Evolutionary conservation across 2,329 filamentous ascomycete species (phyloP), one percentile per base, ranked within the genome.

Genomic region (Cephalotrichum gorgonifer): DNA sequence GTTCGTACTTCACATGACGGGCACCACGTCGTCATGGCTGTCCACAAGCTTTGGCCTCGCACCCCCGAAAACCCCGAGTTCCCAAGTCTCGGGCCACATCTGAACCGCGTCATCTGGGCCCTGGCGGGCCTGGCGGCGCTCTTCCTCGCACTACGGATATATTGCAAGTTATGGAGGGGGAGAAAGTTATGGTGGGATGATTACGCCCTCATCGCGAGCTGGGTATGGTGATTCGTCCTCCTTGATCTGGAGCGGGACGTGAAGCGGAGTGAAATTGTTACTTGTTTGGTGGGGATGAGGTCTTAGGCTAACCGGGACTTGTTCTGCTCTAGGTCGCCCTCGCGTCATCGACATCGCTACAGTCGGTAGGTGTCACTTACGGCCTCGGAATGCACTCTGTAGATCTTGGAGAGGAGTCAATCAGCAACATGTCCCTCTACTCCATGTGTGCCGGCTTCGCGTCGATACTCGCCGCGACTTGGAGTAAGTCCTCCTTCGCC

Each of bases 401-500:
- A 33, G 39, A 50, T 11, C 9, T 42, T 8, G 4, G 5, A 17
- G 9, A 9, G 12, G 6, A 22, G 6, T 9, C 20, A 5, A 8
- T 42, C 20, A 22, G 5, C 39, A 4, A 17, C 3, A 14, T 26
- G 9, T 3, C 6, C 25, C 26, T 35, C 28, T 50, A 23, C n/a
- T 49, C 44, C 14, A 49, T 44, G 23, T 23, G 28, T 25, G 33
- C 44, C 41, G 50, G 49, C 26, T 49, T 53, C 43, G 45, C 30
- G 15, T 46, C 43, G 14, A 41, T 49, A 30, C 39, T 48, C 25
- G 42, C 45, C 22, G 33, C 42, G n/a, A 52, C 55, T 3, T 57
- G 52, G 54, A 57, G 58, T 51, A 63, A 63, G 50, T 58, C 56
- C 3, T 61, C 60, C 1, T 59, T 63, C 43, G 56, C 54, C 22